Percentiles rank a stretch among this genome's conserved stretches.
Evolutionary conservation across 116 monocot genomes (phyloP).

Genomic region (Thalassia testudinum): DNA sequence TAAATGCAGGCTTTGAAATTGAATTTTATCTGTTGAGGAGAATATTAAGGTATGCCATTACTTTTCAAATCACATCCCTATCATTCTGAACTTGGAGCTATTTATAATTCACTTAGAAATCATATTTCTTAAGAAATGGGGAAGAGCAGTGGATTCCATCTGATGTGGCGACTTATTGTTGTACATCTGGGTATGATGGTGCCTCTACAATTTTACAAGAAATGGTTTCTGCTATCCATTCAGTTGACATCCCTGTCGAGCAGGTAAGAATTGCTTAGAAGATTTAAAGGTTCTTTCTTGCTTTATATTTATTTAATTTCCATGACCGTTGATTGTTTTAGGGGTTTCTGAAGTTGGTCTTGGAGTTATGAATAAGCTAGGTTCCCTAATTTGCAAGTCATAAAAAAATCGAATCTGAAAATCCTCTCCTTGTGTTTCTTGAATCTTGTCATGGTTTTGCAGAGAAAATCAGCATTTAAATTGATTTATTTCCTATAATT

Average conservation of each 20-base stretch:
- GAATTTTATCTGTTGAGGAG: slow-evolving; percentile 77
- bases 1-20: slow-evolving; percentile 95
- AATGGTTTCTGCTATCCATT: slow-evolving; percentile 40
- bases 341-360: too few relatives aligned
- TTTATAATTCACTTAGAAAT: neutral
- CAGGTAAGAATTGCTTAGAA: slow-evolving; percentile 53
- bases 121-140: slow-evolving; percentile 45
- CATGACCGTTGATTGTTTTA: too few relatives aligned
- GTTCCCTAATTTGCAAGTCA: too few relatives aligned
- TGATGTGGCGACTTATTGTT: slow-evolving; percentile 61
- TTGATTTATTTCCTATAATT: too few relatives aligned
- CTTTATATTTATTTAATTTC: neutral
- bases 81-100: neutral
- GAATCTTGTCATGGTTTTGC: too few relatives aligned
- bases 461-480: too few relatives aligned
- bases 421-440: too few relatives aligned
- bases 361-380: too few relatives aligned
- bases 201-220: slow-evolving; percentile 62
- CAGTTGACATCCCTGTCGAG: slow-evolving; percentile 60
- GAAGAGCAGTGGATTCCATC: slow-evolving; percentile 62
- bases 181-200: slow-evolving; percentile 65
- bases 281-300: neutral
- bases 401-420: too few relatives aligned
- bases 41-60: slow-evolving; percentile 33
- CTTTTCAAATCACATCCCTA: slow-evolving; percentile 1